These are phyloP conservation scores for Eucalyptus decipiens DNA, from an alignment of 345 rosid genomes.

Conservation along the genomic window DNA sequence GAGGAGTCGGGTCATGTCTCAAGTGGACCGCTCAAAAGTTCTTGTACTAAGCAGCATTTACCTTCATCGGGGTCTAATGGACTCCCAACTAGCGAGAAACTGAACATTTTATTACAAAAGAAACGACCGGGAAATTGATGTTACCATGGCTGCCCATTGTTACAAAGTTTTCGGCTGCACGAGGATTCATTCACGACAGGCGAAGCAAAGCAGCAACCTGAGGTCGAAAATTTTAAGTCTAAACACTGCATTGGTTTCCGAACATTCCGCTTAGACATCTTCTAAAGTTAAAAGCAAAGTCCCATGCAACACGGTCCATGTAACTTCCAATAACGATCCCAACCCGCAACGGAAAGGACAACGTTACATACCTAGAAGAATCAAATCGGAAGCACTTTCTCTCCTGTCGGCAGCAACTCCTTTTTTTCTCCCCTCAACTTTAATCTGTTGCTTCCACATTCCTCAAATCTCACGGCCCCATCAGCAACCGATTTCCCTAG, in stretches of 20 bases:
- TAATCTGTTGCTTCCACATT: background rate
- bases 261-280: background rate
- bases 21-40: background rate
- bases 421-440: background rate
- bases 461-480: background rate
- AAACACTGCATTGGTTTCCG: background rate
- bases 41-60: background rate
- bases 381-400: background rate
- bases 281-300: background rate
- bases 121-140: background rate
- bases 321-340: background rate
- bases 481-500: background rate
- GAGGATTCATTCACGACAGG: background rate
- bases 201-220: background rate
- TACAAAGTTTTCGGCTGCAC: background rate
- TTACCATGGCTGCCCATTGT: background rate
- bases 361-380: background rate
- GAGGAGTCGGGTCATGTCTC: background rate
- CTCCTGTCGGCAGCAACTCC: background rate
- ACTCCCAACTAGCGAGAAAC: background rate
- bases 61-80: background rate
- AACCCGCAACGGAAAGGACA: background rate
- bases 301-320: background rate
- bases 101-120: background rate
- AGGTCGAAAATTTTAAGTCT: background rate